These are phyloP conservation scores for Zygosaccharomyces pseudobailii DNA, from an alignment of 1,139 yeast species.

Conservation along the genomic window DNA sequence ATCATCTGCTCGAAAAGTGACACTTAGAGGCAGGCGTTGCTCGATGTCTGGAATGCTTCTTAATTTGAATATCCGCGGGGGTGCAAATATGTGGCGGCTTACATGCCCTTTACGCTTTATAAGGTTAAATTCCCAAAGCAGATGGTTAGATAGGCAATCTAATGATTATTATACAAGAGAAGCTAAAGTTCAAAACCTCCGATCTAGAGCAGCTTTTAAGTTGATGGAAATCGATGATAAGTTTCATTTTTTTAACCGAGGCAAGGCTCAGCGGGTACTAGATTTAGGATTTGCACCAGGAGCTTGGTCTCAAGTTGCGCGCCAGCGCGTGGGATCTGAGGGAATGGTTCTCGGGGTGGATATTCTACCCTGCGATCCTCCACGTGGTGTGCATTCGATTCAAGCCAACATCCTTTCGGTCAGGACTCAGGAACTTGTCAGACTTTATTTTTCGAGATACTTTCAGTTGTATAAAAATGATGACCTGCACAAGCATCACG, in stretches of 20 bases:
- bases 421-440: slow-evolving; percentile 56
- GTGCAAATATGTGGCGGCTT: not conserved
- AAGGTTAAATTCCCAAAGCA: slow-evolving; percentile 39
- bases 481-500: slow-evolving; percentile 25
- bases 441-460: slow-evolving; percentile 49
- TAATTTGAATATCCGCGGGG: not conserved
- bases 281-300: slow-evolving; percentile 97
- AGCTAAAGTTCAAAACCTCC: slow-evolving; percentile 58
- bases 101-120: not conserved
- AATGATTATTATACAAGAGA: slow-evolving; percentile 60
- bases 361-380: slow-evolving; percentile 71
- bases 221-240: slow-evolving; percentile 64
- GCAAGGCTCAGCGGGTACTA: slow-evolving; percentile 48
- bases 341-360: slow-evolving; percentile 85
- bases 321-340: slow-evolving; percentile 47
- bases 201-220: slow-evolving; percentile 90
- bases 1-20: too few relatives aligned
- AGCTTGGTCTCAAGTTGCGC: slow-evolving; percentile 86
- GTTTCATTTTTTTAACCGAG: slow-evolving; percentile 52
- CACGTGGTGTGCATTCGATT: slow-evolving; percentile 68
- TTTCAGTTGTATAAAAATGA: slow-evolving; percentile 32
- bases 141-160: slow-evolving; percentile 72
- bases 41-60: not conserved
- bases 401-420: slow-evolving; percentile 83
- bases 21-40: too few relatives aligned